A percentile compares a stretch with the other conserved stretches of the same genome.
Conservation (phyloP, 1,139 yeast species). For the Sugiyamaella sp. region DNA sequence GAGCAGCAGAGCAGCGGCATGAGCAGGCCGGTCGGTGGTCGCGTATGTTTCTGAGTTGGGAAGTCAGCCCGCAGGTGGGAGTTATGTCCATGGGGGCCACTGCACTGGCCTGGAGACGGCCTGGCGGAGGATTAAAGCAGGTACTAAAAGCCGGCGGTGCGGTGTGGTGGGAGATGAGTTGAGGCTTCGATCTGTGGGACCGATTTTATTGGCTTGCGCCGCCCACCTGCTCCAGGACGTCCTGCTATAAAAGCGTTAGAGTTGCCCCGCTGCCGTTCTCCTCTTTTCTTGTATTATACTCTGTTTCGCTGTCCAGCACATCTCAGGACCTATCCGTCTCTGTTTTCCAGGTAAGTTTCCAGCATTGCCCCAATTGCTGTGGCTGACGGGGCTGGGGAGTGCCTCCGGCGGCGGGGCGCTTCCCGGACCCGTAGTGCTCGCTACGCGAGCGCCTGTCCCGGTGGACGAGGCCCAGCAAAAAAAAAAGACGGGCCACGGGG, state of each 20-base stretch:
- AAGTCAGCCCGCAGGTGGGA: slow-evolving; percentile 13
- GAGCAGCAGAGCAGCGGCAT: too few species aligned
- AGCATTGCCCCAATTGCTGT: too few species aligned
- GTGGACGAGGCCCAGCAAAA: too few species aligned
- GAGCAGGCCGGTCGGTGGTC: background rate
- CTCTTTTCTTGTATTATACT: background rate
- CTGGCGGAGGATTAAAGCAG: background rate
- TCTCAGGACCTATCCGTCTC: too few species aligned
- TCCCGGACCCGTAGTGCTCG: too few species aligned
- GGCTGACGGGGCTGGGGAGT: too few species aligned
- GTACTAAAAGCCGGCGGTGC: background rate
- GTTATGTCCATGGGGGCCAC: background rate
- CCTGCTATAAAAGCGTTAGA: background rate
- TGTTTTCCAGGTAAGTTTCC: too few species aligned
- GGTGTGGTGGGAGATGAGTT: background rate
- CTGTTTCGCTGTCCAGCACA: too few species aligned
- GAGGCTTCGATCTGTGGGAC: slow-evolving; percentile 1
- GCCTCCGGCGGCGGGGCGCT: too few species aligned
- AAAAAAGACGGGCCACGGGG: too few species aligned
- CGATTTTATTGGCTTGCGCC: background rate
- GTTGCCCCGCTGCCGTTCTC: background rate
- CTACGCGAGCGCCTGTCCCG: too few species aligned
- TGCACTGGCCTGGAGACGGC: background rate
- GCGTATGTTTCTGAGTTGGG: slow-evolving; percentile 17
- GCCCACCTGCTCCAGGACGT: background rate